phyloP scores from a whole-genome alignment of 2,329 filamentous ascomycete genomes.

The Ophiostoma himal-ulmi region DNA sequence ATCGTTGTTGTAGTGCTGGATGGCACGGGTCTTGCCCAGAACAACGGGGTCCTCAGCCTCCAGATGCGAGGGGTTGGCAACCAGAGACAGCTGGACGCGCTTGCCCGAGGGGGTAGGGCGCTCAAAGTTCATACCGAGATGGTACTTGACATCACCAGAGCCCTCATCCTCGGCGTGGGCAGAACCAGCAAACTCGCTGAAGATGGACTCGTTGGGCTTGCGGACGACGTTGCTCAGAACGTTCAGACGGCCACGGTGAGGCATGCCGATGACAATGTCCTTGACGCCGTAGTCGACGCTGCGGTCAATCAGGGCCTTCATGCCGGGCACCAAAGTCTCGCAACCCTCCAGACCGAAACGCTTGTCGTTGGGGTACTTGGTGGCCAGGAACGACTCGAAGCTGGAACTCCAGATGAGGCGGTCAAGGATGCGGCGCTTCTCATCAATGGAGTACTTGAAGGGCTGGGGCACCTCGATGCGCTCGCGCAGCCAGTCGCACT shows the following conservation, averaged over 20 bases:
- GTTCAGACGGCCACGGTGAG: slow-evolving; percentile 95
- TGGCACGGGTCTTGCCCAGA: slow-evolving; percentile 92
- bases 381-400: slow-evolving; percentile 91
- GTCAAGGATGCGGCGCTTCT: slow-evolving; percentile 96
- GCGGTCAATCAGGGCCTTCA: slow-evolving; percentile 98
- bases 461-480: slow-evolving; percentile 88
- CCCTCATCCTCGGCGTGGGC: slow-evolving; percentile 87
- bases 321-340: slow-evolving; percentile 92
- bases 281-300: slow-evolving; percentile 98
- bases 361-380: slow-evolving; percentile 99
- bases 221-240: slow-evolving; percentile 97
- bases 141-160: slow-evolving; percentile 98
- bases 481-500: slow-evolving; percentile 97
- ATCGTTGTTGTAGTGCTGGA: slow-evolving; percentile 98
- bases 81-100: slow-evolving; percentile 96
- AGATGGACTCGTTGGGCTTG: slow-evolving; percentile 99
- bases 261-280: slow-evolving; percentile 99
- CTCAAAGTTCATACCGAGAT: slow-evolving; percentile 99
- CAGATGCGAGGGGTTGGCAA: slow-evolving; percentile 96
- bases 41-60: slow-evolving; percentile 98
- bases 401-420: slow-evolving; percentile 97
- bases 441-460: slow-evolving; percentile 96
- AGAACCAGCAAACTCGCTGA: slow-evolving; percentile 92
- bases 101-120: slow-evolving; percentile 96
- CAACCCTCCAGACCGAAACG: slow-evolving; percentile 97